These are phyloP conservation scores for Erysiphe pulchra DNA, from an alignment of 2,329 filamentous ascomycete genomes.

Conservation along the genomic window DNA sequence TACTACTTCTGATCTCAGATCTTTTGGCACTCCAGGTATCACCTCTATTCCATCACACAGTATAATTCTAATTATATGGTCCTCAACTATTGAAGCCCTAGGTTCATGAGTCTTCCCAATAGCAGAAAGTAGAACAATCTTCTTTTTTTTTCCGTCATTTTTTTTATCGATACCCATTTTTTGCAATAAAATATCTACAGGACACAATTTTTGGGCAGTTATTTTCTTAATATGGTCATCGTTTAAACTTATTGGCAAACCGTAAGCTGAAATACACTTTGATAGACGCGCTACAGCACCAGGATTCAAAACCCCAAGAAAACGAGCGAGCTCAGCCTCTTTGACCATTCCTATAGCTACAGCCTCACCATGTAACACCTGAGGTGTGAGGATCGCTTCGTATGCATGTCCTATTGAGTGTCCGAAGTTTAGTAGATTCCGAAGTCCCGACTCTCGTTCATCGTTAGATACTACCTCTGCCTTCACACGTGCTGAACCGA, in stretches of 20 bases:
- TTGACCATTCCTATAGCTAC: constrained; percentile 98
- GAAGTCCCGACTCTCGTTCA: constrained; percentile 76
- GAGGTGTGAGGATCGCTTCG: constrained; percentile 83
- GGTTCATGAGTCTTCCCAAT: constrained; percentile 76
- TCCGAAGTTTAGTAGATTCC: constrained; percentile 90
- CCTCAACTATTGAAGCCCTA: constrained; percentile 70
- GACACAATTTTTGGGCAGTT: constrained; percentile 67
- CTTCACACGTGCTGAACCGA: constrained; percentile 82
- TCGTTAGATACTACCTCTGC: constrained; percentile 84
- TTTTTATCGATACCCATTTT: constrained; percentile 99
- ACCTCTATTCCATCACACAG: constrained; percentile 59
- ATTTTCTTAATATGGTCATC: constrained; percentile 63
- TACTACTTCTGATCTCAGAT: constrained; percentile 46
- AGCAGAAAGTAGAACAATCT: constrained; percentile 72
- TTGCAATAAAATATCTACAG: constrained; percentile 58
- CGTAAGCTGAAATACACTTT: constrained; percentile 89
- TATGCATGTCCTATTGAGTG: constrained; percentile 95
- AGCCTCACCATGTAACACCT: constrained; percentile 84
- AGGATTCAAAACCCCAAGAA: constrained; percentile 61
- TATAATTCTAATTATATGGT: constrained; percentile 57
- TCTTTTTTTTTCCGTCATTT: constrained; percentile 86
- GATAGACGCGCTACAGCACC: constrained; percentile 70
- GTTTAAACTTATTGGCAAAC: constrained; percentile 58
- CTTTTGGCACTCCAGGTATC: constrained; percentile 39
- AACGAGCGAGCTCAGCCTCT: constrained; percentile 78